These are phyloP conservation scores for Auricularia cornea DNA, from an alignment of 768 basidiomycete genomes.

Conservation along the genomic window DNA sequence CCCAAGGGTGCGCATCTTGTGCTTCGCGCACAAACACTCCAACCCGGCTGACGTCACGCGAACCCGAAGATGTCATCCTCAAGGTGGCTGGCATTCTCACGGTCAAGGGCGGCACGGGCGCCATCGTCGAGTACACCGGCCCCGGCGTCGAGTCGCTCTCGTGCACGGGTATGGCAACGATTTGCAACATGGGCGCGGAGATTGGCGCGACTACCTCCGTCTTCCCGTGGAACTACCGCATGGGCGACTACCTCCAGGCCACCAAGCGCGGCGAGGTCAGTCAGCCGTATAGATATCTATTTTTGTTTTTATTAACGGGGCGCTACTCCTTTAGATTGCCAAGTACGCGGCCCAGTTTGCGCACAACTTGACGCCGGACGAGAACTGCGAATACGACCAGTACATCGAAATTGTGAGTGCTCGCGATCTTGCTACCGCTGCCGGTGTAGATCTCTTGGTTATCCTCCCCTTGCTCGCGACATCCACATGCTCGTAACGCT, in stretches of 20 bases:
- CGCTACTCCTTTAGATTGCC: constrained; percentile 41
- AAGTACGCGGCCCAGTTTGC: constrained; percentile 82
- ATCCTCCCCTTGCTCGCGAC: too few relatives aligned
- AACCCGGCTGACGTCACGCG: not conserved
- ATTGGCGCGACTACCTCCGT: constrained; percentile 98
- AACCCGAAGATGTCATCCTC: constrained; percentile 98
- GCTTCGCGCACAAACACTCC: not conserved
- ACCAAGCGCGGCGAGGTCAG: constrained; percentile 65
- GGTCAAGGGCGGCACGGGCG: constrained; percentile 98
- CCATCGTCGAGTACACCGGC: constrained; percentile 96
- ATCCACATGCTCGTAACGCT: too few relatives aligned
- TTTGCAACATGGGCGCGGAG: constrained; percentile 99
- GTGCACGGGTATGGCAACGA: constrained; percentile 98
- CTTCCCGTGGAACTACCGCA: constrained; percentile 97
- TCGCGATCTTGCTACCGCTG: not conserved
- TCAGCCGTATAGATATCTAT: not conserved
- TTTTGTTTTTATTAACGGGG: not conserved
- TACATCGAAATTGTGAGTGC: constrained; percentile 76
- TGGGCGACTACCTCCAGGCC: constrained; percentile 90
- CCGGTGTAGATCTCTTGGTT: too few relatives aligned
- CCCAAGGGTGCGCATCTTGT: constrained; percentile 67
- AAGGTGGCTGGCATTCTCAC: constrained; percentile 98
- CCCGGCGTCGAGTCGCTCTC: constrained; percentile 93
- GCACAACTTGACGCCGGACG: constrained; percentile 84
- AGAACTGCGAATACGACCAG: constrained; percentile 88